Percentiles rank a stretch among this genome's conserved stretches.
Conservation (phyloP, 441 rosid genomes). For the Erodium texanum region DNA sequence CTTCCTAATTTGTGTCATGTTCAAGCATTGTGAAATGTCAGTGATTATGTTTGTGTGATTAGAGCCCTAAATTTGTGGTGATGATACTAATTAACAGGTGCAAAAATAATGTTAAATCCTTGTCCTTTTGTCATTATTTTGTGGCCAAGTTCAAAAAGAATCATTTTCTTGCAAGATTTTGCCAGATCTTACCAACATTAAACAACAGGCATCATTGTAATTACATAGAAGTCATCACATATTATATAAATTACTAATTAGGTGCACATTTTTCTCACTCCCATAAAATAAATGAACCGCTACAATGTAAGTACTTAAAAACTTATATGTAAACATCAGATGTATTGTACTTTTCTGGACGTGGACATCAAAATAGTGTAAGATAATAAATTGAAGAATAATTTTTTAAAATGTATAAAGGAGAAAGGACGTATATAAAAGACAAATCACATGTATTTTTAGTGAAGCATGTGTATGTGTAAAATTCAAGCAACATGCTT, state of each 20-base stretch:
- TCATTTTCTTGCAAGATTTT: not conserved
- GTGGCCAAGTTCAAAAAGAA: not conserved
- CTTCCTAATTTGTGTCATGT: too few species aligned
- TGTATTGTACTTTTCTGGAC: too few species aligned
- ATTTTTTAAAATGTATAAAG: too few species aligned
- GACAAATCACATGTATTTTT: not conserved
- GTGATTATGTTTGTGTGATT: not conserved
- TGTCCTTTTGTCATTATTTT: not conserved
- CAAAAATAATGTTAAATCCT: not conserved
- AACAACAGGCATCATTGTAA: not conserved
- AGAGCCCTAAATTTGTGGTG: not conserved
- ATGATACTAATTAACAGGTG: not conserved
- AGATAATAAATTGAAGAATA: too few species aligned
- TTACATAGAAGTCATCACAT: not conserved
- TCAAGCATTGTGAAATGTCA: too few species aligned
- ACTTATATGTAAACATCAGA: too few species aligned
- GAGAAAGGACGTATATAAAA: too few species aligned
- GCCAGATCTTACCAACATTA: not conserved
- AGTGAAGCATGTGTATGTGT: not conserved
- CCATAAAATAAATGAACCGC: too few species aligned
- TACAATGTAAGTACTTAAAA: too few species aligned
- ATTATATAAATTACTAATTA: not conserved
- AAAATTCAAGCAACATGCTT: conserved; percentile 9
- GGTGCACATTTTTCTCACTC: too few species aligned
- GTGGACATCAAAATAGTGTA: too few species aligned